Conservation (phyloP, 106 monocot genomes). For the Hemerocallis citrina region DNA sequence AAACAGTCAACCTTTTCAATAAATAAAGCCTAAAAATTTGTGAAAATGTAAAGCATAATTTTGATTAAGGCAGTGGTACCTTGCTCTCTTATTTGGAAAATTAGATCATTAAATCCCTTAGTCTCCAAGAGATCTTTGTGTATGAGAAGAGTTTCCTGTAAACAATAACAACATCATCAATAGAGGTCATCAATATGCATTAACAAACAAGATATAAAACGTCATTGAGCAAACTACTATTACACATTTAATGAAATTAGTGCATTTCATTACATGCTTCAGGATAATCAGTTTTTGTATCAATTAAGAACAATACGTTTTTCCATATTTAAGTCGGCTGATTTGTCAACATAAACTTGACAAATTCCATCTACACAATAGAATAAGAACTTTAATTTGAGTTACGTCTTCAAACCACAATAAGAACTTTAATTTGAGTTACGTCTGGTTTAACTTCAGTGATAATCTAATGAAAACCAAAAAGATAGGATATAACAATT, state of each 20-base stretch:
- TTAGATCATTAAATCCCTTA: conserved; percentile 38
- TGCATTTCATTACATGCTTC: conserved; percentile 99
- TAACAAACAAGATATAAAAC: too few species aligned
- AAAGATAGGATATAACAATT: not conserved
- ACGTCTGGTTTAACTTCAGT: conserved; percentile 71
- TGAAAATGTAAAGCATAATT: too few species aligned
- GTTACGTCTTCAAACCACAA: not conserved
- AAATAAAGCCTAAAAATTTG: too few species aligned
- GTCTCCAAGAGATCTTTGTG: conserved; percentile 56
- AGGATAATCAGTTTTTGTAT: conserved; percentile 96
- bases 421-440: conserved; percentile 83
- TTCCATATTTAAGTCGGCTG: conserved; percentile 78
- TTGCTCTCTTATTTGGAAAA: conserved; percentile 51
- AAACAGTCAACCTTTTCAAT: too few species aligned
- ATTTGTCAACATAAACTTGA: conserved; percentile 93
- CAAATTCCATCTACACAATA: conserved; percentile 79
- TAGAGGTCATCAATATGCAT: too few species aligned
- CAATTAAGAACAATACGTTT: conserved; percentile 76
- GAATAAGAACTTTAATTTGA: not conserved
- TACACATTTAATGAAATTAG: conserved; percentile 1
- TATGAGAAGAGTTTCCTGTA: conserved; percentile 81
- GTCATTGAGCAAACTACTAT: not conserved
- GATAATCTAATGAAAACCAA: conserved; percentile 48
- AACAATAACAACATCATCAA: too few species aligned
- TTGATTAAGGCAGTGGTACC: too few species aligned